These are phyloP conservation scores for Penicillium sp. DNA, from an alignment of 2,329 filamentous ascomycete genomes.

Conservation along the genomic window DNA sequence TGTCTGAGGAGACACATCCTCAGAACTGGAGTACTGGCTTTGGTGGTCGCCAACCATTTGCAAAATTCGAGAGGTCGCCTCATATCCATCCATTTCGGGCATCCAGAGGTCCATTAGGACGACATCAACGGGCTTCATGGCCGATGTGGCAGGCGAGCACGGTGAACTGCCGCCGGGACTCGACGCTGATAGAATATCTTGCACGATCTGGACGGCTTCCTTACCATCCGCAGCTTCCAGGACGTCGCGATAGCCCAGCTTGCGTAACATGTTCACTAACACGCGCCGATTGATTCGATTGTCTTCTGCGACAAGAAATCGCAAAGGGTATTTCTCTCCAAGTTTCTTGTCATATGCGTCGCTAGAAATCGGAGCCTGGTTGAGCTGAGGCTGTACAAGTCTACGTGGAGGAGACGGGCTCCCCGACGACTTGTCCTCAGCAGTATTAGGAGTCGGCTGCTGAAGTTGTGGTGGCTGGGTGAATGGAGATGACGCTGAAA, in stretches of 20 bases:
- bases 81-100: slow-evolving; percentile 70
- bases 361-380: slow-evolving; percentile 27
- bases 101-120: slow-evolving; percentile 76
- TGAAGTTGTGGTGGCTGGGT: slow-evolving; percentile 29
- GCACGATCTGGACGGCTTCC: slow-evolving; percentile 63
- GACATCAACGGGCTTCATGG: slow-evolving; percentile 55
- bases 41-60: slow-evolving; percentile 48
- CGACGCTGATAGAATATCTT: slow-evolving; percentile 40
- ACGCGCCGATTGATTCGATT: slow-evolving; percentile 69
- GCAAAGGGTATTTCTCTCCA: slow-evolving; percentile 60
- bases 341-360: slow-evolving; percentile 55
- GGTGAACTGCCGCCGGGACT: slow-evolving; percentile 5
- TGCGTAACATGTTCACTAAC: slow-evolving; percentile 63
- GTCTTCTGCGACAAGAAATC: slow-evolving; percentile 68
- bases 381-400: slow-evolving; percentile 21
- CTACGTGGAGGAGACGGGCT: slow-evolving; percentile 25
- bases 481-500: slow-evolving; percentile 23
- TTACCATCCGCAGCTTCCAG: slow-evolving; percentile 66
- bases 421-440: slow-evolving; percentile 27
- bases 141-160: slow-evolving; percentile 10
- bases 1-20: slow-evolving; percentile 8
- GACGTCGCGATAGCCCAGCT: slow-evolving; percentile 63
- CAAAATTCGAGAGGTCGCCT: slow-evolving; percentile 63
- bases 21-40: slow-evolving; percentile 18
- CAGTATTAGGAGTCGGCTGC: slow-evolving; percentile 30